Evolutionary conservation across 1,284 basidiomycete species (phyloP).

Genomic region (Cerioporus squamosus): DNA sequence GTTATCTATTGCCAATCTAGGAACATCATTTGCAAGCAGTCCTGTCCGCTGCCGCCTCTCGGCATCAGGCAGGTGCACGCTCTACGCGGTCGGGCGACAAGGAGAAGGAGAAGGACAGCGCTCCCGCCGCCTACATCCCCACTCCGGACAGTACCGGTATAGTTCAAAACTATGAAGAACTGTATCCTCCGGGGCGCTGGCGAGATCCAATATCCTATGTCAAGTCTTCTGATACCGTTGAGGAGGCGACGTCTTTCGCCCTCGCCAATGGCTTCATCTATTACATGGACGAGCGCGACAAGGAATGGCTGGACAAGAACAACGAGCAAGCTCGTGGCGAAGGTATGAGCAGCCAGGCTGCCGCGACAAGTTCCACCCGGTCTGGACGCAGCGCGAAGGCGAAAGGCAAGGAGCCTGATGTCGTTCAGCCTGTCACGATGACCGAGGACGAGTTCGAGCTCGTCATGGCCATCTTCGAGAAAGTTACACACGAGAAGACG

Average conservation of each 20-base stretch:
- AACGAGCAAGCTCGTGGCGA: conserved; percentile 90
- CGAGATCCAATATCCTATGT: conserved; percentile 83
- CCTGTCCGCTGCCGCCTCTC: conserved; percentile 72
- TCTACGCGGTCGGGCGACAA: conserved; percentile 44
- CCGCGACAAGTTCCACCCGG: conserved; percentile 55
- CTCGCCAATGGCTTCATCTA: conserved; percentile 80
- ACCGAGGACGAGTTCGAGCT: conserved; percentile 94
- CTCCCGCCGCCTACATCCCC: conserved; percentile 81
- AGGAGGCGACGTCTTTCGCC: conserved; percentile 68
- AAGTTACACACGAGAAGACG: conserved; percentile 87
- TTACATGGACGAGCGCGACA: conserved; percentile 96
- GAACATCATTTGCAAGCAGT: conserved; percentile 94
- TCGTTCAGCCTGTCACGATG: conserved; percentile 63
- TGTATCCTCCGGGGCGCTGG: conserved; percentile 77
- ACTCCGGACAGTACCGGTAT: conserved; percentile 89
- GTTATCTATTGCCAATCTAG: conserved; percentile 47
- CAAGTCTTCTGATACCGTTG: conserved; percentile 86
- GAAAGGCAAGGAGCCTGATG: conserved; percentile 79
- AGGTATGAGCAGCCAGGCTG: conserved; percentile 79
- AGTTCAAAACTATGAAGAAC: conserved; percentile 73
- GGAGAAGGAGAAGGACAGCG: conserved; percentile 51
- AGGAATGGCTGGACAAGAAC: conserved; percentile 91
- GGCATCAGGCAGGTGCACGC: conserved; percentile 49
- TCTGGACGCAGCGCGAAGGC: conserved; percentile 73
- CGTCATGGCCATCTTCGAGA: conserved; percentile 95